A percentile compares a stretch with the other conserved stretches of the same genome.
Conservation (phyloP, 2,329 filamentous ascomycete species). For the Aspergillus caelatus region DNA sequence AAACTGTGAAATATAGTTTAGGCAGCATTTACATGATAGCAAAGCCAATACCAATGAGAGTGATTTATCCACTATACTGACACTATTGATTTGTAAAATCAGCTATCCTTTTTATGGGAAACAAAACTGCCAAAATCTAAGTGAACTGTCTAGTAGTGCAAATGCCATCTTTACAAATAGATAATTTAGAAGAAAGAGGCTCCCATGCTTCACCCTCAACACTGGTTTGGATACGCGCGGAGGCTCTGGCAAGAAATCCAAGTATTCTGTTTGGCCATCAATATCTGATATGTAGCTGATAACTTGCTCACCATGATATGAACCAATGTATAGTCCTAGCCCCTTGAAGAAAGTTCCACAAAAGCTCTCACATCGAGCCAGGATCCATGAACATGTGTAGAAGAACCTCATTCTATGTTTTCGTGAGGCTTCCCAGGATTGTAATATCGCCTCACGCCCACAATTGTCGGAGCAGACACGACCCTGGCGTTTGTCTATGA, state of each 20-base stretch:
- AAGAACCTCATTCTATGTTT: background rate
- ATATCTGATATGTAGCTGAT: background rate
- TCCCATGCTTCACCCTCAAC: background rate
- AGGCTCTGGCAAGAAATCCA: background rate
- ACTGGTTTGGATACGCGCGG: background rate
- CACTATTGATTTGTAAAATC: background rate
- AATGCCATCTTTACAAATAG: background rate
- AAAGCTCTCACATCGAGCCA: background rate
- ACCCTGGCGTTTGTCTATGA: background rate
- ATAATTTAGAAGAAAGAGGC: background rate
- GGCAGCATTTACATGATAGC: background rate
- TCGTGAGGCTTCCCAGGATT: background rate
- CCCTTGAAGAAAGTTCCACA: background rate
- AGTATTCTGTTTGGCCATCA: background rate
- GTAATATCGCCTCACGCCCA: background rate
- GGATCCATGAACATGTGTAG: background rate
- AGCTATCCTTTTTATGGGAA: background rate
- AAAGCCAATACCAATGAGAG: background rate
- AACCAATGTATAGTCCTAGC: background rate
- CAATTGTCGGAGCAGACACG: background rate
- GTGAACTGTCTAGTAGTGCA: background rate
- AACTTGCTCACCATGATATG: background rate
- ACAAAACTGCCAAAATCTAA: background rate
- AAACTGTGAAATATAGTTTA: background rate
- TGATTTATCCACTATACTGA: background rate